phyloP scores from a whole-genome alignment of 805 yeast genomes.

The Cephaloascus albidus region DNA sequence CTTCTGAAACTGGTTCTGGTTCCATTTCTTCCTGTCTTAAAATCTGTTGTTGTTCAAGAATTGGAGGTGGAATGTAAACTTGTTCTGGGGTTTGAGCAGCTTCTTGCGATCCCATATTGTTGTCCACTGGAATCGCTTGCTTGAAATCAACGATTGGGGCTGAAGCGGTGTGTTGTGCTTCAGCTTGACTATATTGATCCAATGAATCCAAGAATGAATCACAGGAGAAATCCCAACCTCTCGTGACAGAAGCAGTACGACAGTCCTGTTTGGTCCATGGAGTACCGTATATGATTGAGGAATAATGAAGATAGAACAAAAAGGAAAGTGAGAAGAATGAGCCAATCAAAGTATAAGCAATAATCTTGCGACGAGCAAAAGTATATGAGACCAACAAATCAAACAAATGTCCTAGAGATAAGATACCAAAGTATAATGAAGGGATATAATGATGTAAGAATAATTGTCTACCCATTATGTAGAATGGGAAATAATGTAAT shows the following conservation, averaged over 20 bases:
- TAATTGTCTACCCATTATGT: conserved; percentile 85
- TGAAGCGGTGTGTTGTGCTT: not conserved
- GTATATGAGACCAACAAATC: conserved; percentile 39
- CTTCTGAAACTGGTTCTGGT: not conserved
- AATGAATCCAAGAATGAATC: conserved; percentile 32
- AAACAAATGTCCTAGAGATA: conserved; percentile 63
- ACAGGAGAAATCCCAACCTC: conserved; percentile 89
- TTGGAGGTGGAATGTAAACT: not conserved
- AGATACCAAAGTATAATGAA: conserved; percentile 78
- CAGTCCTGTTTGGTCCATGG: conserved; percentile 74
- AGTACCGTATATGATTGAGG: conserved; percentile 70
- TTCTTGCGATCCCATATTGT: conserved; percentile 2
- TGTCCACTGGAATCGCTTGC: conserved; percentile 2
- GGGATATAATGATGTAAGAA: conserved; percentile 93
- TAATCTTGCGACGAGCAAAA: conserved; percentile 25
- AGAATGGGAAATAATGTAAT: conserved; percentile 66
- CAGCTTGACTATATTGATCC: conserved; percentile 11
- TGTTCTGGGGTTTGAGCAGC: conserved; percentile 1
- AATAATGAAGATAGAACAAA: conserved; percentile 48
- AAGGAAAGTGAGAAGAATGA: conserved; percentile 40
- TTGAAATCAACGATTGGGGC: not conserved
- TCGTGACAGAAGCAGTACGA: conserved; percentile 43
- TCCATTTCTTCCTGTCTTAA: not conserved
- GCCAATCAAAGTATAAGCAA: conserved; percentile 36
- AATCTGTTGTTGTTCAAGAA: not conserved